Conservation (phyloP, 148 eudicot species). For the Polygonum maritimum region DNA sequence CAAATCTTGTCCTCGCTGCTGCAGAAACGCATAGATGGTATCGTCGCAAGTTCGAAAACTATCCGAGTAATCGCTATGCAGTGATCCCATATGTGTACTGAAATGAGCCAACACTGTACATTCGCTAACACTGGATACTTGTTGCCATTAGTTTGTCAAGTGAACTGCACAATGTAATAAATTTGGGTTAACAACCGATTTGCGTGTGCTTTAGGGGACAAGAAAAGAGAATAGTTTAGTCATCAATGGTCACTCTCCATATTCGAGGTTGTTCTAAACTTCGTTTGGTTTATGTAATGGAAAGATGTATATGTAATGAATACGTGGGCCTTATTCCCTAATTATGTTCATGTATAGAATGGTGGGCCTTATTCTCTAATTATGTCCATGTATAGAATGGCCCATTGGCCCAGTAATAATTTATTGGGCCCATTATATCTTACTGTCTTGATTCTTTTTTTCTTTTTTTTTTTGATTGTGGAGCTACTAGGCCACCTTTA, state of each 20-base stretch:
- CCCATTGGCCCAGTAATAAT: background rate
- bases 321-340: background rate
- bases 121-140: too few relatives aligned
- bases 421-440: background rate
- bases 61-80: conserved; percentile 52
- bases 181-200: too few relatives aligned
- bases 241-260: too few relatives aligned
- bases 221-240: too few relatives aligned
- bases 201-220: too few relatives aligned
- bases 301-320: background rate
- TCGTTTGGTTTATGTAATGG: too few relatives aligned
- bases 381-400: background rate
- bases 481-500: too few relatives aligned
- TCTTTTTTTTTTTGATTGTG: too few relatives aligned
- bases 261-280: too few relatives aligned
- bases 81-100: conserved; percentile 58
- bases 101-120: background rate
- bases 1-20: conserved; percentile 76
- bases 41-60: conserved; percentile 62
- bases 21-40: conserved; percentile 93
- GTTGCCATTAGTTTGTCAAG: background rate
- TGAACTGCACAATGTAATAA: too few relatives aligned
- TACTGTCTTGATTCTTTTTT: too few relatives aligned
- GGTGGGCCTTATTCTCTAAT: background rate
- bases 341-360: background rate